A percentile compares a stretch with the other conserved stretches of the same genome.
phyloP scores from a whole-genome alignment of 768 basidiomycete genomes.

The Tulasnella sp. region DNA sequence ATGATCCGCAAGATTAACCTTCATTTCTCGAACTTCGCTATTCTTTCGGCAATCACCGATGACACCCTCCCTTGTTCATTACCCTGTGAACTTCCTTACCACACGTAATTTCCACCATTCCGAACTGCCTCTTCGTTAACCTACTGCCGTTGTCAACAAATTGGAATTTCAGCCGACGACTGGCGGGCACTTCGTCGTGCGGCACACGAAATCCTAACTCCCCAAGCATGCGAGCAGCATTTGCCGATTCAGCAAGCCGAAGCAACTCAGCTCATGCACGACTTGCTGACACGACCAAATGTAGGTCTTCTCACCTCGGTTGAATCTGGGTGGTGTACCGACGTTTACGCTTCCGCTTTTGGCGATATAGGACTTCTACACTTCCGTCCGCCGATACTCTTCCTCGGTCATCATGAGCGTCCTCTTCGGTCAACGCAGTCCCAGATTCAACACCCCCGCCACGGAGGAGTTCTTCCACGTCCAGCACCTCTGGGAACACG shows the following conservation, averaged over 20 bases:
- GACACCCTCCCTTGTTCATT: background rate
- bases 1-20: background rate
- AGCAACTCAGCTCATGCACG: slow-evolving; percentile 16
- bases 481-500: slow-evolving; percentile 21
- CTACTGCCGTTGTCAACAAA: background rate
- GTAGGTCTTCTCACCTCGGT: slow-evolving; percentile 13
- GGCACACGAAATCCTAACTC: slow-evolving; percentile 17
- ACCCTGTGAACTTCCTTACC: background rate
- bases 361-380: slow-evolving; percentile 23
- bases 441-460: slow-evolving; percentile 21
- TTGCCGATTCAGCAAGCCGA: slow-evolving; percentile 13
- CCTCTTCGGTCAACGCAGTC: slow-evolving; percentile 26
- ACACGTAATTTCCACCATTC: background rate
- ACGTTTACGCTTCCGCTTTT: background rate
- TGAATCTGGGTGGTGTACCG: background rate
- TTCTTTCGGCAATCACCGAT: background rate
- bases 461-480: slow-evolving; percentile 23
- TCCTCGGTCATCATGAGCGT: slow-evolving; percentile 26
- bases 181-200: slow-evolving; percentile 17
- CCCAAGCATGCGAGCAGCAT: slow-evolving; percentile 16
- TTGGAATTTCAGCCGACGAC: slow-evolving; percentile 1
- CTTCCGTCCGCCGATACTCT: slow-evolving; percentile 24
- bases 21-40: background rate
- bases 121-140: background rate
- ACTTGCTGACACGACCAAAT: slow-evolving; percentile 23